Base-by-base conservation (phyloP, 2,329 filamentous ascomycete species). In the Cordyceps cateniannulata region DNA sequence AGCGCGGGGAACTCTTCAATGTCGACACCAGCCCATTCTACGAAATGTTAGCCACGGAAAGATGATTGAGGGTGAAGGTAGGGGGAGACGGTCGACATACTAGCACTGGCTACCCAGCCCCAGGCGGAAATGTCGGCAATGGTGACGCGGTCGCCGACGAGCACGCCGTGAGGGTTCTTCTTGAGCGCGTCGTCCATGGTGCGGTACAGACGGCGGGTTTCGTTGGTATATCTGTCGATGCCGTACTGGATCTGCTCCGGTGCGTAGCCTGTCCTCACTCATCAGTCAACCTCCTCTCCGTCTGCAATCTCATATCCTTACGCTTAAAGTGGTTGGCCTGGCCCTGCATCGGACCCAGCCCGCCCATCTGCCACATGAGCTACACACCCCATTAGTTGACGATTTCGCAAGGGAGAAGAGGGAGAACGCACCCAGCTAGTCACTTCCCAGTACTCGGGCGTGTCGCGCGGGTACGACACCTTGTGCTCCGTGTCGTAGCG, bases 291-390 rank as follows among this genome's bases (percentile, higher is more conserved):
- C 9, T 50, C 8, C 27, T 29, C 29, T 32, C 9, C 29, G 29
- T 9, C 29, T 9, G 29, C 29, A 5, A 5, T 18, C 38, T 16
- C 38, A 10, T 10, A 4, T 12, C n/a, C 79, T 58, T 69, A 82
- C 90, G 84, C 52, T 77, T 78, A 75, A 96, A 96, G 75, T 96
- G 91, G 73, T 95, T 92, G 57, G 90, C 83, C 73, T 96, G 90
- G 49, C 79, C 77, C 22, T 93, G 90, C 89, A 93, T 93, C 1
- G 90, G 90, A 0, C 90, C 90, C 1, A 93, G 77, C 2, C 90
- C 90, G 2, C 86, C 88, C 75, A 93, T 93, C 74, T 93, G 86
- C 81, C 86, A 91, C 73, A 85, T 85, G 62, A 85, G 75, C 80
- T 82, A 57, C 35, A 3, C 18, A 20, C 24, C 35, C 12, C 5